These are phyloP conservation scores for Trichophyton verrucosum DNA, from an alignment of 2,329 filamentous ascomycete genomes.

Conservation along the genomic window DNA sequence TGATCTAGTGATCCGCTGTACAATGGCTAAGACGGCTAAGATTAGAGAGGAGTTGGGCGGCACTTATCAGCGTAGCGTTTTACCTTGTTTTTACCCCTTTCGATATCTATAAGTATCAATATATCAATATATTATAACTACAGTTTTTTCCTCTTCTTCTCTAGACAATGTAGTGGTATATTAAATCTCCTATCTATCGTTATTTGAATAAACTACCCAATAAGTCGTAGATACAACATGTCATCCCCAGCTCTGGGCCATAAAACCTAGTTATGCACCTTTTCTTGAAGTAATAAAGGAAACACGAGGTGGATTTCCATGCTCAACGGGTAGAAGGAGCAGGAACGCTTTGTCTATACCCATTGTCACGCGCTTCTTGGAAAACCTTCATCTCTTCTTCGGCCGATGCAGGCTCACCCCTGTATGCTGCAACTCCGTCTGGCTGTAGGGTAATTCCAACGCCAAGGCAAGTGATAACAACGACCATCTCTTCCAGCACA, in stretches of 20 bases:
- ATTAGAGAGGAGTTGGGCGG: background rate
- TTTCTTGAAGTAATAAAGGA: too few relatives aligned
- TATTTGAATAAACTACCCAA: too few relatives aligned
- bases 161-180: too few relatives aligned
- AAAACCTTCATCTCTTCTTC: background rate
- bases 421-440: background rate
- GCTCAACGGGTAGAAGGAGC: too few relatives aligned
- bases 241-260: too few relatives aligned
- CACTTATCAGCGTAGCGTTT: background rate
- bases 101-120: background rate
- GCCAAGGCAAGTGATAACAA: conserved; percentile 33
- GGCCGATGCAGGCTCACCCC: background rate
- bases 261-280: too few relatives aligned
- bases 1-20: background rate
- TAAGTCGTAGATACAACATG: too few relatives aligned
- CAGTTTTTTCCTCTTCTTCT: too few relatives aligned
- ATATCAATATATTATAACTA: background rate
- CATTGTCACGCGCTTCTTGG: background rate
- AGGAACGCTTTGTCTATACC: background rate
- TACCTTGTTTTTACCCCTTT: background rate
- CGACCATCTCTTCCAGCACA: conserved; percentile 40
- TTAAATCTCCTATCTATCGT: too few relatives aligned
- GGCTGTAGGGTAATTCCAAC: conserved; percentile 13
- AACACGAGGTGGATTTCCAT: too few relatives aligned
- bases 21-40: background rate